These are phyloP conservation scores for Globisporangium rhizosaccharum DNA, from an alignment of 352 stramenopile genomes.

Conservation along the genomic window DNA sequence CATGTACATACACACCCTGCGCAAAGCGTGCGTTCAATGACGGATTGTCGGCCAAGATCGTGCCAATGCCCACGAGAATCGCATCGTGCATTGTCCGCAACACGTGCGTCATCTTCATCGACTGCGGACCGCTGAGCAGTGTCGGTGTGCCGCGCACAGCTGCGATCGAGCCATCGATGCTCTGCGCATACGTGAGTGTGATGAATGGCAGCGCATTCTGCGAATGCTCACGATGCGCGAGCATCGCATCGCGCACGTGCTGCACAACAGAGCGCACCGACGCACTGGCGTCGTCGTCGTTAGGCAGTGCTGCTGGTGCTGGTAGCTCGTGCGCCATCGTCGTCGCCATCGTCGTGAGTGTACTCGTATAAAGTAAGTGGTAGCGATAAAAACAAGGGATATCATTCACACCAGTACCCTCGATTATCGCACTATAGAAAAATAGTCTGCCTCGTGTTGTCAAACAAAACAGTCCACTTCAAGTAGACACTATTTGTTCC, in stretches of 20 bases:
- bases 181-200: conserved; percentile 88
- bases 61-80: conserved; percentile 86
- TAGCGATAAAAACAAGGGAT: neutral
- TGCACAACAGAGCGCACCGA: conserved; percentile 3
- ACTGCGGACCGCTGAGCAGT: conserved; percentile 56
- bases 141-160: conserved; percentile 60
- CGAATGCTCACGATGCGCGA: neutral
- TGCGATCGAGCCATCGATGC: conserved; percentile 82
- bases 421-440: too few relatives aligned
- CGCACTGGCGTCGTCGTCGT: neutral
- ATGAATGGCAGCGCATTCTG: conserved; percentile 32
- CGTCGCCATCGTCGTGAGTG: neutral
- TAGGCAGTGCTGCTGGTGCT: neutral
- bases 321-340: too few relatives aligned
- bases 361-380: neutral
- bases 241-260: conserved; percentile 6
- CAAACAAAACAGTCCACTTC: too few relatives aligned
- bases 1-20: conserved; percentile 22
- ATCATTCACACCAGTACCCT: neutral
- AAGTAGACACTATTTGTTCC: too few relatives aligned
- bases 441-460: too few relatives aligned
- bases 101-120: conserved; percentile 86
- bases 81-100: conserved; percentile 82
- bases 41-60: conserved; percentile 82
- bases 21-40: conserved; percentile 74